Percentiles rank a stretch among this genome's conserved stretches.
phyloP scores from a whole-genome alignment of 805 yeast genomes.

The Metschnikowia proteae region DNA sequence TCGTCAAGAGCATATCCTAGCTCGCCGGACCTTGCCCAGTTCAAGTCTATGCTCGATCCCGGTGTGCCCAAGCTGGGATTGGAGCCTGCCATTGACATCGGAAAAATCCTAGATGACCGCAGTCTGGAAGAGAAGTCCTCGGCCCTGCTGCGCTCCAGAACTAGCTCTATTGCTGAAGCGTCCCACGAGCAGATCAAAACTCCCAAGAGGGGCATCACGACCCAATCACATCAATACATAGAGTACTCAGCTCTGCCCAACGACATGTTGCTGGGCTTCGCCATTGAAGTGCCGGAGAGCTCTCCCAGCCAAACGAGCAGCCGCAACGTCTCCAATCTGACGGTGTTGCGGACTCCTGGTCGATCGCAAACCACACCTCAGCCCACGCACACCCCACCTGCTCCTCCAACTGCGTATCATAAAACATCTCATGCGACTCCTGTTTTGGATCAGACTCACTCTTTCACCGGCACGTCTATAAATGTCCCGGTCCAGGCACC shows the following conservation, averaged over 20 bases:
- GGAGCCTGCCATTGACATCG: conserved; percentile 15
- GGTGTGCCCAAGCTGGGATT: conserved; percentile 13
- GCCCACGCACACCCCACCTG: background rate
- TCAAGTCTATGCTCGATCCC: conserved; percentile 18
- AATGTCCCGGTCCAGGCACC: conserved; percentile 12
- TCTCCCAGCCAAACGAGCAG: background rate
- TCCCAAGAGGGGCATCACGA: background rate
- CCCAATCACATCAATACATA: background rate
- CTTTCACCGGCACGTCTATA: conserved; percentile 2
- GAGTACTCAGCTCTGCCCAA: background rate
- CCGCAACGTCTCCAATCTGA: background rate
- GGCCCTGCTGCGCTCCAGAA: conserved; percentile 7
- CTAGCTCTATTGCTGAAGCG: background rate
- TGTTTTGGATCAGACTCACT: conserved; percentile 18
- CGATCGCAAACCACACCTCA: background rate
- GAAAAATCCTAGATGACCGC: conserved; percentile 16
- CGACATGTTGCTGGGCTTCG: background rate
- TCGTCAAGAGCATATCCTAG: conserved; percentile 13
- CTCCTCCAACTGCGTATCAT: conserved; percentile 5
- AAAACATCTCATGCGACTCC: conserved; percentile 21
- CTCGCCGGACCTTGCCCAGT: conserved; percentile 17
- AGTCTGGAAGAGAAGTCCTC: conserved; percentile 7
- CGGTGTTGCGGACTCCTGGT: conserved; percentile 1
- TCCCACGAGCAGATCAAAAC: background rate
- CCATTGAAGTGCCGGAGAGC: background rate